Evolutionary conservation across 345 rosid species (phyloP), one percentile per base, ranked within the genome.

Genomic region (Draba incana): DNA sequence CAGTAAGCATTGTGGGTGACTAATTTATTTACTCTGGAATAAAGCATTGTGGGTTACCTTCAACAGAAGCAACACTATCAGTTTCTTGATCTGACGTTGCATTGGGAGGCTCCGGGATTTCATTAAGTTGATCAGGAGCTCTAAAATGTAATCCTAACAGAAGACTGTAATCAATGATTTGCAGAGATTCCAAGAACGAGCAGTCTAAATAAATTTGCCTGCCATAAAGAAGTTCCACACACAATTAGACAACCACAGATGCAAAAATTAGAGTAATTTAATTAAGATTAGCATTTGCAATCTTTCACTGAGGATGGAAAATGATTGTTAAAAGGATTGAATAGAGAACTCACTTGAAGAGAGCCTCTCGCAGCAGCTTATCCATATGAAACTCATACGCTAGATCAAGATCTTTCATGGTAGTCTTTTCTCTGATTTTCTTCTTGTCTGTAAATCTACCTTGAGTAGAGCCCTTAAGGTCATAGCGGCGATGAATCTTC

Each of bases 361-460:
- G 92, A 46, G 85, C 78, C 64, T 87, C 87, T 16, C 92, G 83
- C 71, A 94, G 74, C 62, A 80, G 78, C 74, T 83, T 94, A 81
- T 94, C 99, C 97, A 94, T 94, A 16, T 78, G 90, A 82, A 94
- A 86, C 66, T 85, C 97, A 60, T 84, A 91, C 37, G 78, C 71
- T 28, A 94, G 83, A 81, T 94, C 97, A 56, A 80, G 88, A 83
- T 94, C 99, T 75, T 94, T 94, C 77, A 94, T 77, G 3, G 99
- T 94, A 45, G 92, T 84, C 64, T 83, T 82, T 72, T 85, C 88
- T 41, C 57, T 63, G 46, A 87, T 85, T 73, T 89, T 94, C 3
- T 74, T 80, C 79, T 82, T 81, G 54, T 79, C 84, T 62, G 97
- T 91, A 57, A 2, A 79, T 85, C 99, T 87, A 72, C 99, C 99